Evolutionary conservation across 495 filamentous ascomycete species (phyloP).

Genomic region (Rhypophila decipiens): DNA sequence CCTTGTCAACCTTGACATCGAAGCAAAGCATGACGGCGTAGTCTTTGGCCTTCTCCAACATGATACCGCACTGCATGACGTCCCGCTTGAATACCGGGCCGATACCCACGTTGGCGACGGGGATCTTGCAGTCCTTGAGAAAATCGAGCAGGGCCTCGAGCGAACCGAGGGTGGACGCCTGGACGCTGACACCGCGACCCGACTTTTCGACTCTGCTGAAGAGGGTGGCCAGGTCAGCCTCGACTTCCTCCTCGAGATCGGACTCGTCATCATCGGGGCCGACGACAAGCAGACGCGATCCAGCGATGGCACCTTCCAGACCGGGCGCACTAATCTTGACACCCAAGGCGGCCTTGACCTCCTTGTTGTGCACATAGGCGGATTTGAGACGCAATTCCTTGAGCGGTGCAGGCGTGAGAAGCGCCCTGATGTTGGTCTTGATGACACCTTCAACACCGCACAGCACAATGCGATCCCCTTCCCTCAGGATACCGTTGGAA

Average conservation of each 20-base stretch:
- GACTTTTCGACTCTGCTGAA: slow-evolving; percentile 84
- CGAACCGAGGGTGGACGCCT: slow-evolving; percentile 95
- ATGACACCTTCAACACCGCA: slow-evolving; percentile 95
- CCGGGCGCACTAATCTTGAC: slow-evolving; percentile 98
- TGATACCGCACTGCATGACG: slow-evolving; percentile 91
- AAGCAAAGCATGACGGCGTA: slow-evolving; percentile 99
- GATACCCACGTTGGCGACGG: slow-evolving; percentile 94
- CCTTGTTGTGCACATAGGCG: slow-evolving; percentile 96
- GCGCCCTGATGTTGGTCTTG: slow-evolving; percentile 89
- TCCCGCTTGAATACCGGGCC: slow-evolving; percentile 98
- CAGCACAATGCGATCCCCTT: slow-evolving; percentile 90
- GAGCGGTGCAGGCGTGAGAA: slow-evolving; percentile 88
- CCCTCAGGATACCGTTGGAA: slow-evolving; percentile 89
- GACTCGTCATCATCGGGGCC: slow-evolving; percentile 95
- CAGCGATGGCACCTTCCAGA: slow-evolving; percentile 93
- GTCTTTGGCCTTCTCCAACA: slow-evolving; percentile 95
- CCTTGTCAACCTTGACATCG: slow-evolving; percentile 98
- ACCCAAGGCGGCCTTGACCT: slow-evolving; percentile 96
- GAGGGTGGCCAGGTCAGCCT: slow-evolving; percentile 87
- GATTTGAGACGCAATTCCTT: slow-evolving; percentile 92
- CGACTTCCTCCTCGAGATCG: slow-evolving; percentile 92
- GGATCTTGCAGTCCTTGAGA: slow-evolving; percentile 88
- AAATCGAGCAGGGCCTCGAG: slow-evolving; percentile 96
- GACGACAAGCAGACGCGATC: slow-evolving; percentile 87
- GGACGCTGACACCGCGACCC: slow-evolving; percentile 90